Base-by-base conservation (phyloP, 441 rosid species). In the Aquilaria agallochum region DNA sequence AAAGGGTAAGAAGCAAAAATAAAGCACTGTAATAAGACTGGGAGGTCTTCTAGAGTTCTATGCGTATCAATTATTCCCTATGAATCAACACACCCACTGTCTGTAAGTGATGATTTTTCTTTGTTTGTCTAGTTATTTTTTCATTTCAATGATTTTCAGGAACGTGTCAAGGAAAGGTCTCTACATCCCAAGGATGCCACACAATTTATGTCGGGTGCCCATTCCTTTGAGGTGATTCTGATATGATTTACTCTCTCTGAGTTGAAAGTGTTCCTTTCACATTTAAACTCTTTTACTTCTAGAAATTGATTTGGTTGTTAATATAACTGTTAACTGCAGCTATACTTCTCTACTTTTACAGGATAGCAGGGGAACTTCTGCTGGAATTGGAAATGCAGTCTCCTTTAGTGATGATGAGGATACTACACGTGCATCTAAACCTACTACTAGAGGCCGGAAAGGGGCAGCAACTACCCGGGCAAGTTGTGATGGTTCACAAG, bases 351-450 rank as follows among this genome's bases (percentile, higher is more conserved):
- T 67, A 68, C 65, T 63, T 69, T 63, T 57, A 32, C 74, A 91
- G 99, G 85, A 77, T 67, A 65, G 69, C 62, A 75, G 79, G 69
- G 81, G 73, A 77, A 76, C 65, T 60, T 57, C 86, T 66, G 68
- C 78, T 36, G 85, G 86, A 71, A 63, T 76, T 40, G 82, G 76
- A 66, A 79, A 68, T 79, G 80, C 87, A 56, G 81, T 78, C 70
- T 82, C 96, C 47, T 91, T 95, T 70, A 95, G 97, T 44, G 99
- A 95, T 54, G 99, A 95, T 62, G 99, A 95, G 69, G 97, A 91
- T 66, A 71, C 82, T 30, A 67, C 79, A 48, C 84, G 74, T 71
- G 59, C 80, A 62, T 67, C 86, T 48, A 80, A 76, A 56, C 79
- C 80, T 61, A 57, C 85, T 58, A 53, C 80, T 60, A 80, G 86